Conservation (phyloP, 208 protist genomes). For the Leishmania mexicana region DNA sequence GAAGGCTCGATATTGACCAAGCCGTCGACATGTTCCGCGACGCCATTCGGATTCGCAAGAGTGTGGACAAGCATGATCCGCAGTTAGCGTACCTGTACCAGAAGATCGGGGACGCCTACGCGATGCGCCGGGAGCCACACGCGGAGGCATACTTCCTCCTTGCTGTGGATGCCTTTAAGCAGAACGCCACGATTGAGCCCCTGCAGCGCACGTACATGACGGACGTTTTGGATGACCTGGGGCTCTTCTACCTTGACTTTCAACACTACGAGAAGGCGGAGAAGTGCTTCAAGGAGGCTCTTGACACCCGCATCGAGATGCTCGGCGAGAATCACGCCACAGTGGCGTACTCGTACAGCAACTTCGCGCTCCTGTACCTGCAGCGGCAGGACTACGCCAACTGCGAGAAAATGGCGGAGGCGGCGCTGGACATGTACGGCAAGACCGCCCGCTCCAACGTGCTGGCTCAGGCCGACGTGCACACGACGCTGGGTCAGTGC, state of each 20-base stretch:
- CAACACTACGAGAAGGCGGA: constrained; percentile 91
- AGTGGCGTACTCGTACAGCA: constrained; percentile 92
- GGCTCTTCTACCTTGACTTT: constrained; percentile 89
- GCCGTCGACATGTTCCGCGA: constrained; percentile 69
- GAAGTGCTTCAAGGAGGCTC: constrained; percentile 84
- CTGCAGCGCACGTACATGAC: constrained; percentile 89
- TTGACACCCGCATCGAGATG: constrained; percentile 88
- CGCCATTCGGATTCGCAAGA: constrained; percentile 79
- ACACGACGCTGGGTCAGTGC: constrained; percentile 81
- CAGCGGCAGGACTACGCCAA: constrained; percentile 69
- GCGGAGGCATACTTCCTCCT: constrained; percentile 90
- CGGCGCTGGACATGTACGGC: constrained; percentile 83
- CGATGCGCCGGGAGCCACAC: constrained; percentile 76
- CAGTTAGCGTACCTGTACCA: constrained; percentile 89
- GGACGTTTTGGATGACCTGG: constrained; percentile 88
- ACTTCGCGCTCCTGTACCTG: constrained; percentile 84
- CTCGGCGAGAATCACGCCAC: constrained; percentile 87
- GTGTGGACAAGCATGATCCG: constrained; percentile 61
- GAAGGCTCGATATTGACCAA: constrained; percentile 64
- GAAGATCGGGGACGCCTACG: constrained; percentile 86
- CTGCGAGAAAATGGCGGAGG: constrained; percentile 80
- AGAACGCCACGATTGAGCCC: constrained; percentile 74
- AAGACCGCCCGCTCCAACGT: constrained; percentile 86
- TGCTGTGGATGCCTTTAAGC: constrained; percentile 77
- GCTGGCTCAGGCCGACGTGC: constrained; percentile 87